These are phyloP conservation scores for Tympanopsis confertula DNA, from an alignment of 2,329 filamentous ascomycete genomes.

Conservation along the genomic window DNA sequence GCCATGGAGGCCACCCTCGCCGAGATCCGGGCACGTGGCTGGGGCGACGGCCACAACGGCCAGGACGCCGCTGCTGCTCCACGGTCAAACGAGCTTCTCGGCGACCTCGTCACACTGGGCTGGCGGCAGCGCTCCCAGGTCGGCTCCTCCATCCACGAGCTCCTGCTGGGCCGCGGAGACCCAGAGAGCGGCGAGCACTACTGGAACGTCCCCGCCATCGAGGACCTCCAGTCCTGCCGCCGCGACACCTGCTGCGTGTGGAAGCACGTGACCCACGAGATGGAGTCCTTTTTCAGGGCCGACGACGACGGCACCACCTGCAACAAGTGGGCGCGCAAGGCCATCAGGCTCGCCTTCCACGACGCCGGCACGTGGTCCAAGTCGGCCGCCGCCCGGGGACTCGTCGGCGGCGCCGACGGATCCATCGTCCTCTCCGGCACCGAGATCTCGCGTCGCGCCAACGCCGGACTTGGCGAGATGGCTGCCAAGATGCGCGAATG, in stretches of 20 bases:
- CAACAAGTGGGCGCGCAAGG: slow-evolving; percentile 12
- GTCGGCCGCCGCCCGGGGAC: slow-evolving; percentile 6
- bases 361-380: slow-evolving; percentile 13
- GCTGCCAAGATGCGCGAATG: slow-evolving; percentile 15
- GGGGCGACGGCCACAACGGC: slow-evolving; percentile 3
- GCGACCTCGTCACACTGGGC: slow-evolving; percentile 7
- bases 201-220: background rate
- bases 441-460: slow-evolving; percentile 11
- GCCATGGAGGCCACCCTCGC: slow-evolving; percentile 7
- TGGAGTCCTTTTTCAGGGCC: slow-evolving; percentile 9
- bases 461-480: slow-evolving; percentile 22
- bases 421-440: slow-evolving; percentile 9
- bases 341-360: slow-evolving; percentile 15
- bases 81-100: slow-evolving; percentile 7
- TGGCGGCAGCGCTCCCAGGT: slow-evolving; percentile 6
- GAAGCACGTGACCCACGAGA: slow-evolving; percentile 6
- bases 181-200: slow-evolving; percentile 3
- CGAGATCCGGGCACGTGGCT: slow-evolving; percentile 7
- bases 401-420: slow-evolving; percentile 14
- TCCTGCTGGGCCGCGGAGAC: slow-evolving; percentile 7
- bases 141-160: slow-evolving; percentile 7
- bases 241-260: background rate
- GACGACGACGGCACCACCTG: slow-evolving; percentile 7
- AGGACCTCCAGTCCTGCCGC: background rate
- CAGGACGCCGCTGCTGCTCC: slow-evolving; percentile 2